Evolutionary conservation across 2,329 filamentous ascomycete species (phyloP), one percentile per base, ranked within the genome.

Genomic region (Cercospora sp.): DNA sequence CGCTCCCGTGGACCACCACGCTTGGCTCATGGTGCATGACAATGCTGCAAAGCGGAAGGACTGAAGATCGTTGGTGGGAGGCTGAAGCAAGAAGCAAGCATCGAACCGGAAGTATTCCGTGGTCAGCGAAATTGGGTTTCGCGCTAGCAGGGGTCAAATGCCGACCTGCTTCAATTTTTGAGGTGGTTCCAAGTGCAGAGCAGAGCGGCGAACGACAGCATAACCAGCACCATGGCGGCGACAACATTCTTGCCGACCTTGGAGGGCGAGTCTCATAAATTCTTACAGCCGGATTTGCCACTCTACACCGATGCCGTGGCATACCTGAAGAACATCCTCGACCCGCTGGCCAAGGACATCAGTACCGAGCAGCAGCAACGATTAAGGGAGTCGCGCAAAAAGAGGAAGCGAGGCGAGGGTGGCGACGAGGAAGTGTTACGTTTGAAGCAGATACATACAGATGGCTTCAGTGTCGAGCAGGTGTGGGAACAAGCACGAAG

Each of bases 401-500:
- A 96, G 83, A 85, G 91, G 70, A 96, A 95, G 83, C 85, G 91
- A 72, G 84, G 84, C 8, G 83, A 85, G 57, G 84, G 26, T 62
- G 63, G 60, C 5, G 80, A 80, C 33, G 71, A 80, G 59, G 80
- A 87, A 71, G 82, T 91, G 1, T 77, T 97, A 70, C 93, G 93
- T 75, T 83, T 97, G 75, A 90, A 91, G 74, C 93, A 91, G 79
- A 83, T 99, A 16, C 91, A 97, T 77, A 84, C 93, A 6, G 89
- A 96, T 66, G 95, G 94, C 0, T 97, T 98, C 74, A 91, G 91
- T 74, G 90, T 91, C 10, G 88, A 90, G 20, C 94, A 98, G 80
- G 89, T 99, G 53, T 99, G 94, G 91, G 92, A 97, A 79, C 95
- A 99, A 81, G 91, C 93, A 8, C 90, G 89, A 76, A 88, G 91